Base-by-base conservation (phyloP, 2,329 filamentous ascomycete species). In the Davidsoniella australis region DNA sequence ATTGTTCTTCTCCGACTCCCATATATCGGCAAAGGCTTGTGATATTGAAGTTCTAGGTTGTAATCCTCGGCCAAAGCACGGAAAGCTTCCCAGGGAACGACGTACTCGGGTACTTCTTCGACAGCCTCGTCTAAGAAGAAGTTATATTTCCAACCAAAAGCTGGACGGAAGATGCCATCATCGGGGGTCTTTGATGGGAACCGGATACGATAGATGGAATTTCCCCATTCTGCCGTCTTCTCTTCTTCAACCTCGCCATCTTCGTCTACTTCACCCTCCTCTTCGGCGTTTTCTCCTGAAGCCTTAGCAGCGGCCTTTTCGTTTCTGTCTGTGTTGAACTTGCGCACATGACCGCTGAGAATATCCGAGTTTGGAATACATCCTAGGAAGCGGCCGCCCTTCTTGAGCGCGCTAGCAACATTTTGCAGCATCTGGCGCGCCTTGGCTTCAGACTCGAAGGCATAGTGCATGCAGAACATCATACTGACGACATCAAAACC, bases 381-480 rank as follows among this genome's bases (percentile, higher is more conserved):
- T 26, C 91, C 91, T 51, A 98, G 81, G 64, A 98, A 93, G 37
- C 87, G 79, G 1, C 91, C 91, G 20, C 91, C 91, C 62, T 96
- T 95, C 63, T 89, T 94, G 58, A 98, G 65, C 2, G 84, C 76
- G 1, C 87, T 84, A 0, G 91, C 82, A 2, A 98, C 89, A 60
- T 98, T 98, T 58, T 80, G 76, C 50, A 98, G 72, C 91, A 98
- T 96, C 54, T 78, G 84, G 41, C 86, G 78, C 2, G 89, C 86
- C 63, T 94, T 93, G 44, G 78, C 76, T 63, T 98, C 89, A 47
- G 72, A 85, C 68, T 96, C 91, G 57, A 96, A 98, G 5, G 91
- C 88, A 63, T 98, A 98, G 66, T 98, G 91, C 79, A 98, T 91
- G 59, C 87, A 93, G 64, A 98, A 98, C 91, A 98, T 98, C 77